Base-by-base conservation (phyloP, 1,284 basidiomycete species). In the Ceraceosorus bombacis region DNA sequence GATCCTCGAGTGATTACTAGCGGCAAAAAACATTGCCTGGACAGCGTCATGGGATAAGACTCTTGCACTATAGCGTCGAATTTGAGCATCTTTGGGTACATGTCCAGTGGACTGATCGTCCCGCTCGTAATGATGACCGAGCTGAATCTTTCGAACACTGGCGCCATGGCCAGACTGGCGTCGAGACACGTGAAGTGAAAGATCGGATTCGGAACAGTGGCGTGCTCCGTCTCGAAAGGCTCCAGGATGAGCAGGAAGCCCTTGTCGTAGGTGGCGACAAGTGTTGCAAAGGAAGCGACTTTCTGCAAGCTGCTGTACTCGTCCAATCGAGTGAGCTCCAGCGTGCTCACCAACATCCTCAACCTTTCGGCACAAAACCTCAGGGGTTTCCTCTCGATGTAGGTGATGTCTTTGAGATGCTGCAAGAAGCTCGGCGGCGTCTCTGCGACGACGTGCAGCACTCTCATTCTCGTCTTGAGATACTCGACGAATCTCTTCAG, bases 81-180 rank as follows among this genome's bases (percentile, higher is more conserved):
- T 71, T 94, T 90, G 50, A 99, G 83, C 88, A 99, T 99, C 80
- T 98, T 99, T 27, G 95, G 95, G 79, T 99, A 95, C 95, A 99
- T 99, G 80, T 99, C 95, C 59, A 98, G 81, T 5, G 95, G 95
- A 6, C 92, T 96, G 71, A 99, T 93, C 40, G 95, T 98, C 71
- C 95, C 95, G 10, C 91, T 96, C 0, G 95, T 98, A 78, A 99
- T 98, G 70, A 98, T 91, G 51, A 99, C 95, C 66, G 89, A 93
- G 78, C 90, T 93, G 78, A 98, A 99, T 51, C 93, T 87, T 76
- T 99, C 95, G 78, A 99, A 97, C 36, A 99, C 89, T 0, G 95
- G 95, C 68, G 91, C 90, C 72, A 98, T 99, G 8, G 95, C 95
- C 38, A 99, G 84, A 1, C 93, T 92, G 0, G 95, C 95, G 78